Conservation (phyloP, 1,139 yeast species). For the Candida anutae region DNA sequence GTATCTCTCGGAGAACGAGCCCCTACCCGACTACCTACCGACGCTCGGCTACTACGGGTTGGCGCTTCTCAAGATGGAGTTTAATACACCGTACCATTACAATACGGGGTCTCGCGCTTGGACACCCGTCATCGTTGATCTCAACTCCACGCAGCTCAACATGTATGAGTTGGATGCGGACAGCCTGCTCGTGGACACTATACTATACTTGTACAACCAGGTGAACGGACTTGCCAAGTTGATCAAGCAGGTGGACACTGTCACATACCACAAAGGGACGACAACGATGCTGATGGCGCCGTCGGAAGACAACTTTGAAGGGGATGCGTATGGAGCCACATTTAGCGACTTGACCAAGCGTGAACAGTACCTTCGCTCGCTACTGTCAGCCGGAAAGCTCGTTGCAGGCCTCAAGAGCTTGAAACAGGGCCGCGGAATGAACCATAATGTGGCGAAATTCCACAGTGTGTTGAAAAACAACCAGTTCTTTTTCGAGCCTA, state of each 20-base stretch:
- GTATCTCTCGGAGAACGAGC: conserved; percentile 17
- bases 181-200: conserved; percentile 16
- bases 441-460: conserved; percentile 11
- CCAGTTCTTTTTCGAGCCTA: conserved; percentile 32
- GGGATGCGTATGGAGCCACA: conserved; percentile 19
- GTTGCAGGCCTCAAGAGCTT: conserved; percentile 10
- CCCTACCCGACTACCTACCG: conserved; percentile 25
- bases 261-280: conserved; percentile 1
- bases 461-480: conserved; percentile 21
- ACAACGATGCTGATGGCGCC: conserved; percentile 1
- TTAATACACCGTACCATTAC: conserved; percentile 29
- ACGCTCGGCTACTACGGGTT: conserved; percentile 28
- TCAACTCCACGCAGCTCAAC: conserved; percentile 51
- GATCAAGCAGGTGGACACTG: conserved; percentile 10
- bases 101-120: conserved; percentile 26
- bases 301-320: conserved; percentile 10
- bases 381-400: conserved; percentile 11
- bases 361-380: conserved; percentile 7
- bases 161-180: conserved; percentile 27
- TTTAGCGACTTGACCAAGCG: conserved; percentile 6
- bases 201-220: conserved; percentile 23
- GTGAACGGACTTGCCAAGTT: conserved; percentile 19
- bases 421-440: conserved; percentile 9
- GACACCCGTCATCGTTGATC: conserved; percentile 44
- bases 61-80: conserved; percentile 28